phyloP scores from a whole-genome alignment of 179 eudicot species.

The Spergularia azorica region DNA sequence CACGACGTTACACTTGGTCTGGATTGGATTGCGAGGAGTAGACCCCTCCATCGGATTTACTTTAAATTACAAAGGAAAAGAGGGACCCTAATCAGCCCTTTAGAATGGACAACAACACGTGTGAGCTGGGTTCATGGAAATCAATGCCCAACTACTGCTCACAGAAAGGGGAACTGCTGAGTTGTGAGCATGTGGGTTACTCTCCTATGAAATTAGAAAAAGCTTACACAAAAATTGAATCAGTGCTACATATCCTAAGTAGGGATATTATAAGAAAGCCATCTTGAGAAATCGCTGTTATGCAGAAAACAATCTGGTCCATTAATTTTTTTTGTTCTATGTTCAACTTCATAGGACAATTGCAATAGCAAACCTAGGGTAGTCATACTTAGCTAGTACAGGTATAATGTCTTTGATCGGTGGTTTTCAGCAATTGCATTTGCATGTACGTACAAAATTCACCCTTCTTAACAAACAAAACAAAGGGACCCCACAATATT shows the following conservation, averaged over 20 bases:
- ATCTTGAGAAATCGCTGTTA: constrained; percentile 3
- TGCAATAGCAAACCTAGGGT: neutral
- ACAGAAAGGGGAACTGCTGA: constrained; percentile 41
- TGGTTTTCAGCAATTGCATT: constrained; percentile 10
- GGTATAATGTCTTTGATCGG: constrained; percentile 1
- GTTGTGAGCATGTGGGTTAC: constrained; percentile 45
- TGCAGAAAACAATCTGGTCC: constrained; percentile 19
- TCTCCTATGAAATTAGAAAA: constrained; percentile 9
- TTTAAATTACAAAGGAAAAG: constrained; percentile 13
- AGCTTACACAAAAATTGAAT: constrained; percentile 1
- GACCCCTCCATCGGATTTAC: constrained; percentile 27
- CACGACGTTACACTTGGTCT: too few species aligned
- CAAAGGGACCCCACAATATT: constrained; percentile 3
- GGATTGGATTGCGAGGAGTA: neutral
- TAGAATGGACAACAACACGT: constrained; percentile 46
- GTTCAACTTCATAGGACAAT: constrained; percentile 8
- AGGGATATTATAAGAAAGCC: neutral
- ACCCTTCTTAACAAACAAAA: constrained; percentile 16
- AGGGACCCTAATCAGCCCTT: constrained; percentile 34
- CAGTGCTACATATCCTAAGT: constrained; percentile 16
- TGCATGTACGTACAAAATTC: constrained; percentile 12
- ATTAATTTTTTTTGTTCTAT: constrained; percentile 3
- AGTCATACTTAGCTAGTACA: neutral
- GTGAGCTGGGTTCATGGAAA: constrained; percentile 35
- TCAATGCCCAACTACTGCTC: constrained; percentile 34